These are phyloP conservation scores for Candida ulmi DNA, from an alignment of 805 yeast genomes.

Conservation along the genomic window DNA sequence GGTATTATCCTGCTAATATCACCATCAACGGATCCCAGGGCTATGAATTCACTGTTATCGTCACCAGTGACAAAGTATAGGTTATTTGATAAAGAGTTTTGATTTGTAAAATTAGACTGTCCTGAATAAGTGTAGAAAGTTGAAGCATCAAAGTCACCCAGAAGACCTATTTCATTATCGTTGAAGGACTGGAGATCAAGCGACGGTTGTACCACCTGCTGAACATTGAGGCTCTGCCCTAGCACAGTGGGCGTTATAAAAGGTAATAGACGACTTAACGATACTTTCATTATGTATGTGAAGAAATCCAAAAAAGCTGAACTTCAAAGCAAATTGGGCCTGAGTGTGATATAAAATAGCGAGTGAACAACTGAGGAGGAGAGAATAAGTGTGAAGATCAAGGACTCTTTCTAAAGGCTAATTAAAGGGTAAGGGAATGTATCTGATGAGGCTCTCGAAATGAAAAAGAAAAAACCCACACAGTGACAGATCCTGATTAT, in stretches of 20 bases:
- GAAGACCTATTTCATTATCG: slow-evolving; percentile 17
- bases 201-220: slow-evolving; percentile 9
- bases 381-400: too few species aligned
- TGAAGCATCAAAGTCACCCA: slow-evolving; percentile 34
- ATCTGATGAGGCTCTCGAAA: too few species aligned
- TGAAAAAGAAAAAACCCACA: too few species aligned
- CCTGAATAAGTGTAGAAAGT: slow-evolving; percentile 30
- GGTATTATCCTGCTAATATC: slow-evolving; percentile 22
- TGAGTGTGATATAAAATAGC: too few species aligned
- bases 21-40: slow-evolving; percentile 18
- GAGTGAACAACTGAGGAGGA: too few species aligned
- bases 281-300: too few species aligned
- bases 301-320: too few species aligned
- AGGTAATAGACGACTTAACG: too few species aligned
- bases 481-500: too few species aligned
- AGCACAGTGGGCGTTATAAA: background rate
- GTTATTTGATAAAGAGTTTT: slow-evolving; percentile 13
- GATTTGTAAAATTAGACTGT: slow-evolving; percentile 26
- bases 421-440: too few species aligned
- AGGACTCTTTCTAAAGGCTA: too few species aligned
- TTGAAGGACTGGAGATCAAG: slow-evolving; percentile 18
- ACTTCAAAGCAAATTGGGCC: too few species aligned
- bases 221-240: background rate
- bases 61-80: slow-evolving; percentile 13
- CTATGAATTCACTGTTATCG: slow-evolving; percentile 9